Evolutionary conservation across 495 filamentous ascomycete genomes (phyloP), one percentile per base, ranked within the genome.

Genomic region (Geopyxis carbonaria): DNA sequence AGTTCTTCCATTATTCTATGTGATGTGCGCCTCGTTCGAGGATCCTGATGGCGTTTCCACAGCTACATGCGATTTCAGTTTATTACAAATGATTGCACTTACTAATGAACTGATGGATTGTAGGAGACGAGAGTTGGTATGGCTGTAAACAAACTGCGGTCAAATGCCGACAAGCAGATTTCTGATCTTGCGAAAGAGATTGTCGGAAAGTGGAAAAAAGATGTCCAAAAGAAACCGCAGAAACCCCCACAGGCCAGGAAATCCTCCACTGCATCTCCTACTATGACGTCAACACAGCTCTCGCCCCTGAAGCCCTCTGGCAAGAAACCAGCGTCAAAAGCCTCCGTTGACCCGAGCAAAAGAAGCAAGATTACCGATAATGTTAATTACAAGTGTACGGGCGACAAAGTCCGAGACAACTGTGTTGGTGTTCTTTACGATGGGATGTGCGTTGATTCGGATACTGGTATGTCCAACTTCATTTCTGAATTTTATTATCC

Each of bases 341-440:
- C 70, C 60, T 69, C 71, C 24, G 83, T 89, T 43, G 68, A 86
- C 35, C 70, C 69, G 3, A 74, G 80, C 39, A 82, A 81, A 59
- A 72, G 89, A 27, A 80, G 69, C 16, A 80, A 75, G 68, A 78
- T 76, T 54, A 66, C 69, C 15, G 89, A 97, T 57, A 73, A 73
- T 16, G 76, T 93, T 28, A 72, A 83, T 42, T 66, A 64, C 50
- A 59, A 64, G 15, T 69, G 76, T 28, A 93, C 85, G 0, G 69
- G 67, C n/a, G 76, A 77, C 52, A 50, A 66, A 24, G 64, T 67
- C 34, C 73, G 89, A 25, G 75, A 97, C 59, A 77, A 71, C 49
- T 85, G 78, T 57, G 73, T 87, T 42, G 81, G 79, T n/a, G 67
- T 95, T 16, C 69, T 95, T 49, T 97, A 97, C 64, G 82, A 95